These are phyloP conservation scores for Handroanthus guayacan DNA, from an alignment of 257 asterid species.

Conservation along the genomic window DNA sequence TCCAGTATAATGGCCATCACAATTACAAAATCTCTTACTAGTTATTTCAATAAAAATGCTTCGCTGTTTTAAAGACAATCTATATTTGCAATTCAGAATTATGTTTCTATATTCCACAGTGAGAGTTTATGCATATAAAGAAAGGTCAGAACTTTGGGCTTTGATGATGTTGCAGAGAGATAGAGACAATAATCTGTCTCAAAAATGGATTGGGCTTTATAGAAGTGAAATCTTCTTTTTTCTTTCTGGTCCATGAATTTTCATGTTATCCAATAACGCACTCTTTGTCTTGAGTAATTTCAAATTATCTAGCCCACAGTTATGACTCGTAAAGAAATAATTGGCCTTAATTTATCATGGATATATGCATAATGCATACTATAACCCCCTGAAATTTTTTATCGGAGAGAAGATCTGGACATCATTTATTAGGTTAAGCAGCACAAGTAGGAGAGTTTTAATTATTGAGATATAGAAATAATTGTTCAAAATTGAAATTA, in stretches of 20 bases:
- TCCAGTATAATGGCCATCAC: not conserved
- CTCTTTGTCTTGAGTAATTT: not conserved
- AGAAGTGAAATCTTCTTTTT: not conserved
- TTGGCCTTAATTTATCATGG: not conserved
- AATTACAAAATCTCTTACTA: not conserved
- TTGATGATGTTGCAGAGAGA: not conserved
- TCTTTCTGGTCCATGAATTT: not conserved
- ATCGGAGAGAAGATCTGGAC: not conserved
- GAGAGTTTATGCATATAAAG: not conserved
- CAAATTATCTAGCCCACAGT: not conserved
- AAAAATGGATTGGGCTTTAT: not conserved
- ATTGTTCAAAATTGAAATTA: not conserved
- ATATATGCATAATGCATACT: not conserved
- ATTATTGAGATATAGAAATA: not conserved
- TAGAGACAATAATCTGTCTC: not conserved
- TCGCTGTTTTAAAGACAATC: not conserved
- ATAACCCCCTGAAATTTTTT: not conserved
- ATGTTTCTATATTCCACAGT: not conserved
- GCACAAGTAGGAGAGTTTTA: not conserved
- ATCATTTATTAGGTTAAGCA: not conserved
- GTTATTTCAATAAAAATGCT: not conserved
- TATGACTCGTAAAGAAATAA: not conserved
- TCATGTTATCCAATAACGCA: not conserved
- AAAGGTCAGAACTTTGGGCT: not conserved
- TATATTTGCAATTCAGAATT: not conserved